These are phyloP conservation scores for Stromatinia cepivora DNA, from an alignment of 2,329 filamentous ascomycete genomes.

Conservation along the genomic window DNA sequence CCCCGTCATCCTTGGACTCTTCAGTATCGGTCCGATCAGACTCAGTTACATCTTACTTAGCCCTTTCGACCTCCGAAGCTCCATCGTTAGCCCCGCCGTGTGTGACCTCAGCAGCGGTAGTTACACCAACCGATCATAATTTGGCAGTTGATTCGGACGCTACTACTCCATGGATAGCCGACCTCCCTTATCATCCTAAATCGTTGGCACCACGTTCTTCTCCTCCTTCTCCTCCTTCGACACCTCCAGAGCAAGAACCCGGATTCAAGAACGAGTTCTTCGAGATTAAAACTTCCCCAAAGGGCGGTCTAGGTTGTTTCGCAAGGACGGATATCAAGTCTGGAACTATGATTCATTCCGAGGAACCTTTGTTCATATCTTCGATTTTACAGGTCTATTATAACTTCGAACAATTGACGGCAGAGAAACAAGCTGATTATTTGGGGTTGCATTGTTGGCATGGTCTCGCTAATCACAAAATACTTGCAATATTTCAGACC, in stretches of 20 bases:
- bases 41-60: neutral
- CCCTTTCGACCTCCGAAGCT: neutral
- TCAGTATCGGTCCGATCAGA: neutral
- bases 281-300: conserved; percentile 34
- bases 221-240: conserved; percentile 6
- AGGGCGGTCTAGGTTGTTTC: conserved; percentile 39
- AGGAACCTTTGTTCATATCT: conserved; percentile 35
- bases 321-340: conserved; percentile 35
- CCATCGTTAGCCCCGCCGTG: neutral
- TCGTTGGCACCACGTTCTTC: neutral
- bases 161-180: neutral
- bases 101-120: neutral
- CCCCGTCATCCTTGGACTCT: conserved; percentile 1
- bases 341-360: conserved; percentile 33
- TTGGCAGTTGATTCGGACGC: neutral
- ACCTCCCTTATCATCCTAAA: neutral
- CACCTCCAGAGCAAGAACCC: neutral
- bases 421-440: conserved; percentile 31
- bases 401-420: conserved; percentile 29
- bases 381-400: conserved; percentile 26
- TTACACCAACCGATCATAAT: neutral
- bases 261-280: conserved; percentile 36
- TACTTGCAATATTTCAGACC: conserved; percentile 37
- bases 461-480: conserved; percentile 22
- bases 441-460: conserved; percentile 28